Percentiles rank a stretch among this genome's conserved stretches.
These are phyloP conservation scores for Aspergillus biplanus DNA, from an alignment of 495 filamentous ascomycete species.

Conservation along the genomic window DNA sequence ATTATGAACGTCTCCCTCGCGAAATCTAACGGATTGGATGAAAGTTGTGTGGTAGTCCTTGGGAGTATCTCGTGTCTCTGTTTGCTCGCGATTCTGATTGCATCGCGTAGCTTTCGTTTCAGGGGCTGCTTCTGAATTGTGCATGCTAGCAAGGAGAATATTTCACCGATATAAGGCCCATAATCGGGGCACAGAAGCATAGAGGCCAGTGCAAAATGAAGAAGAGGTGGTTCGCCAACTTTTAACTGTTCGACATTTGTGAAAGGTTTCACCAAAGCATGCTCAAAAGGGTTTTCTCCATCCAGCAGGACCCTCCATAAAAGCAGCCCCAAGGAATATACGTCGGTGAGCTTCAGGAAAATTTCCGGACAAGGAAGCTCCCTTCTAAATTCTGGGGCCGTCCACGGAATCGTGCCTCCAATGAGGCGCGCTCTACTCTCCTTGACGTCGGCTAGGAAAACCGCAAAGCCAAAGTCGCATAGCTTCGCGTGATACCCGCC, in stretches of 20 bases:
- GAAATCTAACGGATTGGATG: background rate
- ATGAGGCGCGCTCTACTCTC: no score
- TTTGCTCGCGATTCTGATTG: background rate
- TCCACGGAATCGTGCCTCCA: background rate
- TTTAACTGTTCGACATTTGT: background rate
- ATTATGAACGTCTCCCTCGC: background rate
- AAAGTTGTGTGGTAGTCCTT: background rate
- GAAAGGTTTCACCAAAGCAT: background rate
- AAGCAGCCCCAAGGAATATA: slow-evolving; percentile 6
- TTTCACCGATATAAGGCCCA: background rate
- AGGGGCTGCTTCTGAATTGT: background rate
- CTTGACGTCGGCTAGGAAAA: background rate
- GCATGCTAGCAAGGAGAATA: background rate
- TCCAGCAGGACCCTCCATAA: background rate
- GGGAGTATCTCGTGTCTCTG: background rate
- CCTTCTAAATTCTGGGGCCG: background rate
- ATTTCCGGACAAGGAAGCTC: background rate
- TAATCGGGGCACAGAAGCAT: background rate
- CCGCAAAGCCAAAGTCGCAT: slow-evolving; percentile 3
- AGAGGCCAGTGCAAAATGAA: background rate
- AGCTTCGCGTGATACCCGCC: background rate
- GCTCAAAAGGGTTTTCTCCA: background rate
- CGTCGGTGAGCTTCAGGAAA: background rate
- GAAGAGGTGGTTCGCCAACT: background rate
- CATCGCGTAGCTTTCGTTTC: background rate